phyloP scores from a whole-genome alignment of 1,284 basidiomycete species.

The Moesziomyces globuligerus region DNA sequence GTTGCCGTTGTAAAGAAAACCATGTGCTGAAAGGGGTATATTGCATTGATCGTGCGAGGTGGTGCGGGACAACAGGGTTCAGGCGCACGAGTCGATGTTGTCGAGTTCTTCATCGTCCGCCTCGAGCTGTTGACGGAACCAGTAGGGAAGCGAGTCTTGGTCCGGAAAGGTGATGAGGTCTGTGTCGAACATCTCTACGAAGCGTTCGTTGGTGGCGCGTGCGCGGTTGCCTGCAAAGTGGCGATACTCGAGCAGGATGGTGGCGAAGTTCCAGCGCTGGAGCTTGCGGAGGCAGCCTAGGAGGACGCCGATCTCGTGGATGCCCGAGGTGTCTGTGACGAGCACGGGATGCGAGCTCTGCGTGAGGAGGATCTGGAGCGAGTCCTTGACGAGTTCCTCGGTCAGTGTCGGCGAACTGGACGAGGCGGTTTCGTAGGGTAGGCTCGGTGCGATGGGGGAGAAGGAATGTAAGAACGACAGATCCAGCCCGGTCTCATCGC shows the following conservation, averaged over 20 bases:
- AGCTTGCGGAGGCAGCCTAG: conserved; percentile 62
- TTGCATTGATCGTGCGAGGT: background rate
- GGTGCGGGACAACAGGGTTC: too few species aligned
- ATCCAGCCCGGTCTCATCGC: background rate
- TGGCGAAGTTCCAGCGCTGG: conserved; percentile 63
- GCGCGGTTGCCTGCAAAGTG: conserved; percentile 59
- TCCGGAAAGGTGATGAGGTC: conserved; percentile 60
- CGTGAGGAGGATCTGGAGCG: conserved; percentile 56
- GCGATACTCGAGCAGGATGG: conserved; percentile 63
- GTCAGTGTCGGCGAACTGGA: conserved; percentile 40
- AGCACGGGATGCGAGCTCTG: conserved; percentile 49
- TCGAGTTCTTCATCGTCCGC: conserved; percentile 48
- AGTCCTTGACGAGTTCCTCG: conserved; percentile 59
- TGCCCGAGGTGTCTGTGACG: conserved; percentile 61
- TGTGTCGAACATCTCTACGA: conserved; percentile 66
- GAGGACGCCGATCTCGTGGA: conserved; percentile 62
- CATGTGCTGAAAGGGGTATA: too few species aligned
- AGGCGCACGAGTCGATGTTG: background rate
- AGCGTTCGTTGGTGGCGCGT: conserved; percentile 60
- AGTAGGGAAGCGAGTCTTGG: conserved; percentile 42
- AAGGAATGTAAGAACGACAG: conserved; percentile 24
- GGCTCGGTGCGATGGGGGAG: conserved; percentile 15
- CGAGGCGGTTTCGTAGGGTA: conserved; percentile 25
- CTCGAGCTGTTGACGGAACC: conserved; percentile 52
- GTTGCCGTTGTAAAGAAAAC: conserved; percentile 13